Conservation (phyloP, 768 basidiomycete species). For the Russula emetica region DNA sequence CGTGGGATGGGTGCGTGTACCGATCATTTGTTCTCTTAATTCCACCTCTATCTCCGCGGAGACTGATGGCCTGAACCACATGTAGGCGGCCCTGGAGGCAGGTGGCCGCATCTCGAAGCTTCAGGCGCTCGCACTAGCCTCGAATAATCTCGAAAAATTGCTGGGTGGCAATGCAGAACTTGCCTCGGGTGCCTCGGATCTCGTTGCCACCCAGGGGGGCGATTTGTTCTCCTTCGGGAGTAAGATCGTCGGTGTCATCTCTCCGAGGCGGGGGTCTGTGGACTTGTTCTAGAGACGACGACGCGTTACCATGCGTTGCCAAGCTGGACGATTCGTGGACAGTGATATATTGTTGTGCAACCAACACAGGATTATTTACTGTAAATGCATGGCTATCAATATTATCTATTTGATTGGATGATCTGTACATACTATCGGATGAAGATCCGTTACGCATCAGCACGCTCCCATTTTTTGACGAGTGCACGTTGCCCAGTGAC, state of each 20-base stretch:
- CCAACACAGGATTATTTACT: not conserved
- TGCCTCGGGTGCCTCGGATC: constrained; percentile 27
- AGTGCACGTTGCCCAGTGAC: too few species aligned
- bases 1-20: constrained; percentile 65
- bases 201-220: constrained; percentile 37
- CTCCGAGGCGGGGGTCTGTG: constrained; percentile 32
- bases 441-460: not conserved
- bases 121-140: constrained; percentile 50
- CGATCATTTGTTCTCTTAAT: constrained; percentile 16
- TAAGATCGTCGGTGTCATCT: constrained; percentile 38
- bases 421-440: too few species aligned
- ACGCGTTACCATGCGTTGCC: constrained; percentile 1
- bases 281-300: constrained; percentile 32
- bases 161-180: constrained; percentile 36
- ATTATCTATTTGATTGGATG: not conserved
- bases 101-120: constrained; percentile 35
- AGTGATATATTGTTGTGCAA: constrained; percentile 1
- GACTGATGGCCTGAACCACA: not conserved
- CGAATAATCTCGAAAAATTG: constrained; percentile 46
- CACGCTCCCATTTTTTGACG: too few species aligned
- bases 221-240: constrained; percentile 36
- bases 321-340: constrained; percentile 2
- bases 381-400: not conserved
- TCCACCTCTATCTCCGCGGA: constrained; percentile 5
- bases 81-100: constrained; percentile 29